Conservation (phyloP, 306 rosid species). For the Quercus mongolica region DNA sequence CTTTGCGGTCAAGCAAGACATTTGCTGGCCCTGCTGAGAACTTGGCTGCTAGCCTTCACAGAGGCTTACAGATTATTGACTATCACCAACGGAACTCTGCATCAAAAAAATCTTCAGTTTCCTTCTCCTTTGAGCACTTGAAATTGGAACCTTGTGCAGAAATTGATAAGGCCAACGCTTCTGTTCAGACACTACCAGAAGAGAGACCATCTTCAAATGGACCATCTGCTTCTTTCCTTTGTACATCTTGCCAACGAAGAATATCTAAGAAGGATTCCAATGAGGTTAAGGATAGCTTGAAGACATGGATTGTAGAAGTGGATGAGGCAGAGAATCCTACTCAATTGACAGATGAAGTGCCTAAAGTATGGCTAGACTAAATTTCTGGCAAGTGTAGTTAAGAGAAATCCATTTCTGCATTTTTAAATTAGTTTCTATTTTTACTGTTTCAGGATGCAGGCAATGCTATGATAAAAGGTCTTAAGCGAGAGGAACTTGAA, state of each 20-base stretch:
- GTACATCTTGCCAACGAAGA: conserved; percentile 63
- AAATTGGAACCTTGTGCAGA: conserved; percentile 56
- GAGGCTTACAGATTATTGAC: conserved; percentile 88
- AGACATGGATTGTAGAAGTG: conserved; percentile 32
- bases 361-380: conserved; percentile 30
- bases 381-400: not conserved
- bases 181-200: conserved; percentile 30
- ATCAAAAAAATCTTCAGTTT: conserved; percentile 58
- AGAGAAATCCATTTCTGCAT: not conserved
- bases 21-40: conserved; percentile 76
- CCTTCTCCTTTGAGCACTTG: conserved; percentile 83
- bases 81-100: conserved; percentile 73
- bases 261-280: conserved; percentile 31
- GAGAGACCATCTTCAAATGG: conserved; percentile 40
- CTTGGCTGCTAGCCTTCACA: conserved; percentile 92
- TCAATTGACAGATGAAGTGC: conserved; percentile 23
- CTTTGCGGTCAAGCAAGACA: conserved; percentile 57
- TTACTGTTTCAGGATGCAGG: conserved; percentile 20
- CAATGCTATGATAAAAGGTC: conserved; percentile 25
- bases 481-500: conserved; percentile 61
- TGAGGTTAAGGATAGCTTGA: conserved; percentile 46
- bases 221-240: conserved; percentile 42
- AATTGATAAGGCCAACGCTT: conserved; percentile 39
- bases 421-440: not conserved
- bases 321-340: conserved; percentile 38